phyloP scores from a whole-genome alignment of 2,329 filamentous ascomycete genomes.

The Phialophora macrospora region DNA sequence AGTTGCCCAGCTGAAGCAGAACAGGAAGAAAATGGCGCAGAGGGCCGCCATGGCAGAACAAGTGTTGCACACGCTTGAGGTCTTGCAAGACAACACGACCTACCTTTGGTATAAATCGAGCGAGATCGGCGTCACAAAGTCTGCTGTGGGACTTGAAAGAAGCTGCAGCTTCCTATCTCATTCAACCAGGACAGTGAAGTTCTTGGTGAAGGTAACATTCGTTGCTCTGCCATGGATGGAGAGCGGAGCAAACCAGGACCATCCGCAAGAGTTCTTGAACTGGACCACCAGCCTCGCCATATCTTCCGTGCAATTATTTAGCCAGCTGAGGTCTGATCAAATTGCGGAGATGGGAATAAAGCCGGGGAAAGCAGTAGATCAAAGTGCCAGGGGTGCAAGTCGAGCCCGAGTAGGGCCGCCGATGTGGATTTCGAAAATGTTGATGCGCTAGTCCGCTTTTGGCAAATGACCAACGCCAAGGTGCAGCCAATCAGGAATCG shows the following conservation, averaged over 20 bases:
- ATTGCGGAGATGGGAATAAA: slow-evolving; percentile 9
- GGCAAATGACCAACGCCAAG: slow-evolving; percentile 2
- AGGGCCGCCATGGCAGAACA: slow-evolving; percentile 5
- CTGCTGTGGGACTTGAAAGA: neutral
- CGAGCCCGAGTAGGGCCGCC: neutral
- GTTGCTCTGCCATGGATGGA: neutral
- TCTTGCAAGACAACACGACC: neutral
- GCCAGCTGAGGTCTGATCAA: neutral
- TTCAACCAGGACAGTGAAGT: neutral
- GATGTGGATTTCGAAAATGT: neutral
- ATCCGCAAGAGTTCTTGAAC: neutral
- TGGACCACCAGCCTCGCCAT: neutral
- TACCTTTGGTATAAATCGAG: slow-evolving; percentile 6
- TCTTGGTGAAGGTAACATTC: neutral
- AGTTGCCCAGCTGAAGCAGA: slow-evolving; percentile 8
- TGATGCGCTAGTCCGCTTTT: slow-evolving; percentile 7
- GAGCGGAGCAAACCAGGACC: neutral
- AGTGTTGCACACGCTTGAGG: neutral
- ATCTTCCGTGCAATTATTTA: slow-evolving; percentile 4
- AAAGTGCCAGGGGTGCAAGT: slow-evolving; percentile 6
- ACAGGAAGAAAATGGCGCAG: slow-evolving; percentile 4
- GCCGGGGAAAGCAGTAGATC: neutral
- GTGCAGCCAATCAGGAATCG: slow-evolving; percentile 5
- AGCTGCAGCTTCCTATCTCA: neutral
- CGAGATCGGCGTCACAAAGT: neutral